Evolutionary conservation across 1,139 yeast species (phyloP).

Genomic region (Hanseniaspora sp.): DNA sequence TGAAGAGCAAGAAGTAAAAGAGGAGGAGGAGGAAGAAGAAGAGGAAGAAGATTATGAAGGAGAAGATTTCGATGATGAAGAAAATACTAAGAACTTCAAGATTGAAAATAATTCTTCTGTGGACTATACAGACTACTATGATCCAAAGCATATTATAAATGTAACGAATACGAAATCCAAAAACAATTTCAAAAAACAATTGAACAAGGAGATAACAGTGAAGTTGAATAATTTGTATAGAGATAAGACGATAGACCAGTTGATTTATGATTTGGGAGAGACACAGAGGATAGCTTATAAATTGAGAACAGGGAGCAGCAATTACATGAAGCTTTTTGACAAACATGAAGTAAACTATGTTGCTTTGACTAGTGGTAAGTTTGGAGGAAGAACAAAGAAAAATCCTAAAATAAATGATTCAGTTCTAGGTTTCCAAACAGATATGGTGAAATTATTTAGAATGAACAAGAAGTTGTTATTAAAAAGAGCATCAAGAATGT

Average conservation of each 20-base stretch:
- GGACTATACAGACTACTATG: not conserved
- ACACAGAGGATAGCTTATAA: not conserved
- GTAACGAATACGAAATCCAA: constrained; percentile 7
- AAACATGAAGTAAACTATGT: constrained; percentile 8
- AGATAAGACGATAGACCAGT: not conserved
- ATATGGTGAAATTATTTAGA: constrained; percentile 23
- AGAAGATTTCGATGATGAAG: not conserved
- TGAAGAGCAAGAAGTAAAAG: not conserved
- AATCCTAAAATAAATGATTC: constrained; percentile 28
- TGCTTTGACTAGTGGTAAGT: constrained; percentile 11
- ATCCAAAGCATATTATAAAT: constrained; percentile 11
- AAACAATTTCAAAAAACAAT: constrained; percentile 10
- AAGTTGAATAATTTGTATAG: not conserved
- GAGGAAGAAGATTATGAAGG: not conserved
- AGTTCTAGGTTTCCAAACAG: constrained; percentile 29
- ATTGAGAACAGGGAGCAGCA: not conserved
- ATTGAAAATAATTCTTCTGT: not conserved
- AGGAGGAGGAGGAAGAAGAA: not conserved
- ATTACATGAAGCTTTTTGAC: constrained; percentile 5
- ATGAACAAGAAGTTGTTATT: constrained; percentile 23
- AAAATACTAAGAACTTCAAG: not conserved
- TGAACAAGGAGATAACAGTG: not conserved
- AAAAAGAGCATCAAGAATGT: constrained; percentile 1
- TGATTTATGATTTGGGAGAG: not conserved
- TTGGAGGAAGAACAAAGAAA: constrained; percentile 30